A percentile compares a stretch with the other conserved stretches of the same genome.
Evolutionary conservation across 306 rosid species (phyloP).

Genomic region (Lathyrus aphaca): DNA sequence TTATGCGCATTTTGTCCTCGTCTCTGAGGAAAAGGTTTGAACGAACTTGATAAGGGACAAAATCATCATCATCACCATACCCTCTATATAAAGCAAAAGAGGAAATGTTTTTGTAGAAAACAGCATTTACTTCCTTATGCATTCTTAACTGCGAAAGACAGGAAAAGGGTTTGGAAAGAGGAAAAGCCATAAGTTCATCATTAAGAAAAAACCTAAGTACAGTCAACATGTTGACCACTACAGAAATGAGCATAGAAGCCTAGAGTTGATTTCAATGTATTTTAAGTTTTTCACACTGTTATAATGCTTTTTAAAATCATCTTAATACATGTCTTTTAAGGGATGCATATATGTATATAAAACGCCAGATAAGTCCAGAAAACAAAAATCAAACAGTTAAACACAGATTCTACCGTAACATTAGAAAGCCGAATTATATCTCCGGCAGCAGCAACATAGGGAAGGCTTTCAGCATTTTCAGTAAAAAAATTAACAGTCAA

Average conservation of each 20-base stretch:
- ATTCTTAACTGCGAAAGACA: slow-evolving; percentile 49
- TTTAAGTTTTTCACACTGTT: not conserved
- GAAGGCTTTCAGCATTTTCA: slow-evolving; percentile 51
- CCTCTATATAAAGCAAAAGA: slow-evolving; percentile 70
- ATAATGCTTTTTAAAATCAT: too few relatives aligned
- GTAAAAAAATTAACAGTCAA: slow-evolving; percentile 58
- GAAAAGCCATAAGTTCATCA: too few relatives aligned
- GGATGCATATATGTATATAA: not conserved
- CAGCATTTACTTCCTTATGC: slow-evolving; percentile 50
- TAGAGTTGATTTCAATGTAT: slow-evolving; percentile 2
- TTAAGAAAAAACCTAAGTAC: too few relatives aligned
- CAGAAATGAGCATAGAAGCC: not conserved
- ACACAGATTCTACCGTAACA: slow-evolving; percentile 49
- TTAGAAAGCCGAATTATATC: slow-evolving; percentile 59
- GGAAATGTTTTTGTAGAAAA: slow-evolving; percentile 57
- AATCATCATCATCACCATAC: slow-evolving; percentile 36
- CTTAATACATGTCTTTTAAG: too few relatives aligned
- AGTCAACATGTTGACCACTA: too few relatives aligned
- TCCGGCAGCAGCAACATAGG: slow-evolving; percentile 57
- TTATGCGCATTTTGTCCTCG: slow-evolving; percentile 42
- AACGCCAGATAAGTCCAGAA: not conserved
- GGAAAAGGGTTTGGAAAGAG: not conserved
- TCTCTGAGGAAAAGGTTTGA: slow-evolving; percentile 45
- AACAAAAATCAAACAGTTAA: slow-evolving; percentile 2
- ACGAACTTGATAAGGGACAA: slow-evolving; percentile 58